Base-by-base conservation (phyloP, 1,284 basidiomycete genomes). In the Acaromyces ingoldii region DNA sequence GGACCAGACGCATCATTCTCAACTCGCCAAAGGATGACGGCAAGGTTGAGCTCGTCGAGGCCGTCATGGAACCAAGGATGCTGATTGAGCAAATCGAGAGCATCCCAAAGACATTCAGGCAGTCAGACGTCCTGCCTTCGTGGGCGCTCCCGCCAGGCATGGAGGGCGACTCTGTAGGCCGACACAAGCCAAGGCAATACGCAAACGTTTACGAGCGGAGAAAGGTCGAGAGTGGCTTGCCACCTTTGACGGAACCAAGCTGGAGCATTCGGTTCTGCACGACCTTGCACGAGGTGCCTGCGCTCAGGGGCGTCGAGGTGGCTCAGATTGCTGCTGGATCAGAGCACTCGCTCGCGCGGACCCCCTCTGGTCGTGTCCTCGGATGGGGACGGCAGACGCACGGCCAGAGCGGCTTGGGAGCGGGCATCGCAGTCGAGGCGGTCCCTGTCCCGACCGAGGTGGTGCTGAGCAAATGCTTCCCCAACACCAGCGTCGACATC, bases 391-490 rank as follows among this genome's bases (percentile, higher is more conserved):
- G 63, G 1, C 68, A 75, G 44, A 47, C 61, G 6, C 48, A 54
- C 62, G 88, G 87, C 34, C 89, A 92, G 76, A 81, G 90, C 43
- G 91, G 90, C 7, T 79, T 96, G 19, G 91, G 91, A 2, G 77
- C 80, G 6, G 81, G 82, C 50, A 79, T 86, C 15, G 81, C 82
- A 4, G 77, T 88, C 49, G 84, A 88, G 42, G 82, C 83, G 4
- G 85, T 96, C 53, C 84, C 82, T 2, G 82, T 88, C 1, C 92
- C 91, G 0, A 90, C 89, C 4, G 91, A 97, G 75, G 82, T 95
- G 13, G 80, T 87, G 10, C 78, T 93, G 11, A 83, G 82, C 77
- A 80, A 81, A 36, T 79, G 80, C 34, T 81, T 82, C 53, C 78
- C 84, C 10, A 81, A 82, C 17, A 81, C 82, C 38, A 61, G 60